A percentile compares a stretch with the other conserved stretches of the same genome.
Conservation (phyloP, 1,284 basidiomycete species). For the Moesziomyces aphidis region DNA sequence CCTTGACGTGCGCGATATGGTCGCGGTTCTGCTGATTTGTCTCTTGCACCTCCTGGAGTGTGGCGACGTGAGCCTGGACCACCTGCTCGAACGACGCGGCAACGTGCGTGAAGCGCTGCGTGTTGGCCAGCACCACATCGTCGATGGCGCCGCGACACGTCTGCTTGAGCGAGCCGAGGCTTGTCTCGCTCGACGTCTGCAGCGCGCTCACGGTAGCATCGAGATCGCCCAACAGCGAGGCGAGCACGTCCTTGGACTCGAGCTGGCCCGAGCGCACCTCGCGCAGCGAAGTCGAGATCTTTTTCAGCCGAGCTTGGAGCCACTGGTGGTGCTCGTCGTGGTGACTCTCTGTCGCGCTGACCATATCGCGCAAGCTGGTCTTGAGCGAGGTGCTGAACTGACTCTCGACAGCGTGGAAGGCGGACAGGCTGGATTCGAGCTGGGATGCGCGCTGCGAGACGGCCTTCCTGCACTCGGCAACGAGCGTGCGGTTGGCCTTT, state of each 20-base stretch:
- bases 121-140: constrained; percentile 57
- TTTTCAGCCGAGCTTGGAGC: constrained; percentile 52
- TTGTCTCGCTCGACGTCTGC: constrained; percentile 74
- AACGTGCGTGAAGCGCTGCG: constrained; percentile 52
- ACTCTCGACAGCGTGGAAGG: constrained; percentile 75
- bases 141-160: constrained; percentile 67
- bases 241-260: constrained; percentile 72
- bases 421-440: constrained; percentile 75
- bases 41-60: constrained; percentile 74
- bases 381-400: constrained; percentile 73
- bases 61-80: constrained; percentile 73
- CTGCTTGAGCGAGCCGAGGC: constrained; percentile 65
- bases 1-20: constrained; percentile 71
- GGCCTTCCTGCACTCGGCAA: constrained; percentile 75
- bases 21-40: constrained; percentile 71
- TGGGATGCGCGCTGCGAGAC: constrained; percentile 73
- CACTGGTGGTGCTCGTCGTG: constrained; percentile 73
- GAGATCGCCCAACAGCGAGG: constrained; percentile 75
- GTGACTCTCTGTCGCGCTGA: constrained; percentile 72
- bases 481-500: constrained; percentile 76
- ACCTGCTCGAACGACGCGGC: constrained; percentile 66
- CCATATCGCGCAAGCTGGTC: constrained; percentile 26
- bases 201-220: constrained; percentile 74
- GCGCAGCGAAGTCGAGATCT: constrained; percentile 23
- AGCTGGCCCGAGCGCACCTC: constrained; percentile 26